Percentiles rank a stretch among this genome's conserved stretches.
Conservation (phyloP, 1,284 basidiomycete genomes). For the Sporisorium exsertum region DNA sequence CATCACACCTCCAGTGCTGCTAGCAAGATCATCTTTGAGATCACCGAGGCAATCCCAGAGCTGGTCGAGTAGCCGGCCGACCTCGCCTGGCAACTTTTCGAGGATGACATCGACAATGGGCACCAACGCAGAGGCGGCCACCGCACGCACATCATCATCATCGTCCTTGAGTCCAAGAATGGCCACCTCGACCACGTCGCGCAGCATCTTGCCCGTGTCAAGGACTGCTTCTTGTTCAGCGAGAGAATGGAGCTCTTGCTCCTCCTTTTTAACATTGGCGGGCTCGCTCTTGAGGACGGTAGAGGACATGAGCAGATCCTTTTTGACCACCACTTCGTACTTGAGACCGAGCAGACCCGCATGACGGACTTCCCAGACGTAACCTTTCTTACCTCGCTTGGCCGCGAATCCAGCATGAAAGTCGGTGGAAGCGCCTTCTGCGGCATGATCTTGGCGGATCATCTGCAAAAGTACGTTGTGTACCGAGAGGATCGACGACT, state of each 20-base stretch:
- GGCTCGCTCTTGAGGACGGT: slow-evolving; percentile 15
- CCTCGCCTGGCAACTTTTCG: slow-evolving; percentile 74
- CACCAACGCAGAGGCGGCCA: slow-evolving; percentile 89
- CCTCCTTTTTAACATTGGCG: slow-evolving; percentile 35
- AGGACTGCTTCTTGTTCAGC: slow-evolving; percentile 3
- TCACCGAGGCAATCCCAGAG: slow-evolving; percentile 91
- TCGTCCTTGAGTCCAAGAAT: slow-evolving; percentile 81
- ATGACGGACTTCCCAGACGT: slow-evolving; percentile 97
- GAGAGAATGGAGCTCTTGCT: slow-evolving; percentile 8
- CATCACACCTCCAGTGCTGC: slow-evolving; percentile 97
- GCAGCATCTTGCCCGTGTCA: slow-evolving; percentile 48
- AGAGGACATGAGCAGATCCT: slow-evolving; percentile 76
- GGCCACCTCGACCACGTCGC: slow-evolving; percentile 56
- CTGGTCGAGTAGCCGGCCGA: slow-evolving; percentile 78
- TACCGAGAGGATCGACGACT: slow-evolving; percentile 79
- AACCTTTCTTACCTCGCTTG: slow-evolving; percentile 72
- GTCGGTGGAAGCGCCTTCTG: slow-evolving; percentile 28
- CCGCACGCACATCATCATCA: slow-evolving; percentile 96
- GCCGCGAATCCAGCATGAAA: slow-evolving; percentile 65
- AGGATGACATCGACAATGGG: slow-evolving; percentile 87
- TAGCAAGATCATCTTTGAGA: slow-evolving; percentile 96
- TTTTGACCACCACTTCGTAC: slow-evolving; percentile 94
- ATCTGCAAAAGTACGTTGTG: slow-evolving; percentile 88
- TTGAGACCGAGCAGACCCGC: slow-evolving; percentile 95
- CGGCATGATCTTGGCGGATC: slow-evolving; percentile 84